Evolutionary conservation across 2,329 filamentous ascomycete species (phyloP), one percentile per base, ranked within the genome.

Genomic region (Zasmidium angulare): DNA sequence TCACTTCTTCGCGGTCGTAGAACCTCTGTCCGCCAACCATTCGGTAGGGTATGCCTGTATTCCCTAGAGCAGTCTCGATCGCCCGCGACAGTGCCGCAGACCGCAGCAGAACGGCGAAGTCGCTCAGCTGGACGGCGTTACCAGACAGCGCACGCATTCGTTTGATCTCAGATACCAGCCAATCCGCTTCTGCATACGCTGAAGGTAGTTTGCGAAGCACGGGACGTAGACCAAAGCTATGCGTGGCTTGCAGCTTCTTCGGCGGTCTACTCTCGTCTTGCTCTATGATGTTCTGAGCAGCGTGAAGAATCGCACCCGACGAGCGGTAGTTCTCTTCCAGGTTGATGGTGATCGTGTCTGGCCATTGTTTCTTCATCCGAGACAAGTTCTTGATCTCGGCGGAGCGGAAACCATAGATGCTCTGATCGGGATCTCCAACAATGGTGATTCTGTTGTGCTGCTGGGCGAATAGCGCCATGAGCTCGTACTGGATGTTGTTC

Each of bases 401-500:
- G 7, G 91, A 93, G 20, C 93, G 88, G 82, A 96, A 99, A 20
- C 93, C 91, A 72, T 98, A 99, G 58, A 99, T 99, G 73, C 93
- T 97, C 75, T 99, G 93, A 73, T 99, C 95, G 0, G 95, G 93
- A 72, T 99, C 93, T 31, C 93, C 95, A 3, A 99, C 95, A 60
- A 97, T 90, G 0, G 93, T 98, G 66, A 98, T 93, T n/a, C 86
- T 84, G 57, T 85, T 84, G 47, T 83, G 82, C 21, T 81, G 78
- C 61, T 91, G 86, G 1, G 93, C 91, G 68, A 99, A 88, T 0
- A 96, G 82, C 63, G 85, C 88, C 92, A 97, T 97, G 46, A 99
- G 79, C 67, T 97, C 91, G 69, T 96, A 98, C 74, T 99, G 93
- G 3, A 97, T 88, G 20, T 91, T 85, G 71, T 98, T 99, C 7